Conservation (phyloP, 176 grass and related monocot species). For the Poa pratensis region DNA sequence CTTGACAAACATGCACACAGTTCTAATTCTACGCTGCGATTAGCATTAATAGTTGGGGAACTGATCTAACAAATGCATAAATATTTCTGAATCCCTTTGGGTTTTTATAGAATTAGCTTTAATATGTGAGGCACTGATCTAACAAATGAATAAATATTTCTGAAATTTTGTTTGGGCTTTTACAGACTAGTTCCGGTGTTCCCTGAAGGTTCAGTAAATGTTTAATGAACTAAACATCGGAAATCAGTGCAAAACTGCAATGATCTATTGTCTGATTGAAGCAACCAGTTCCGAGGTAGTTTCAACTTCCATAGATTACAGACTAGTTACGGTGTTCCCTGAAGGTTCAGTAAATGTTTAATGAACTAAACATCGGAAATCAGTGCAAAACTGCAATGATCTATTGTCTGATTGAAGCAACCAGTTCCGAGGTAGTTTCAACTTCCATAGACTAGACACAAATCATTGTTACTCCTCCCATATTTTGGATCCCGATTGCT, state of each 20-base stretch:
- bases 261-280: not conserved
- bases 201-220: not conserved
- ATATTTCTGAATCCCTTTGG: not conserved
- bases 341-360: not conserved
- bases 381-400: not conserved
- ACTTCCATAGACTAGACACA: not conserved
- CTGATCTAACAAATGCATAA: not conserved
- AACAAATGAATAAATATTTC: constrained; percentile 2
- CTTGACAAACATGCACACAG: not conserved
- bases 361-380: constrained; percentile 7
- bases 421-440: not conserved
- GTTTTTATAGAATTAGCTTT: not conserved
- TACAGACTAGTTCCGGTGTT: not conserved
- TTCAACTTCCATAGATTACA: not conserved
- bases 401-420: too few relatives aligned
- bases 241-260: not conserved
- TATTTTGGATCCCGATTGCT: constrained; percentile 1
- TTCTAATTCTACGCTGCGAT: not conserved
- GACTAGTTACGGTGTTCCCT: not conserved
- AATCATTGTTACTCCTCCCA: not conserved
- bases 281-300: too few relatives aligned
- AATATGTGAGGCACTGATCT: not conserved
- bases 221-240: not conserved
- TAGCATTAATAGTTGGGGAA: not conserved
- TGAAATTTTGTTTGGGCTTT: not conserved